phyloP scores from a whole-genome alignment of 805 yeast genomes.

The Teunomyces tritomae region DNA sequence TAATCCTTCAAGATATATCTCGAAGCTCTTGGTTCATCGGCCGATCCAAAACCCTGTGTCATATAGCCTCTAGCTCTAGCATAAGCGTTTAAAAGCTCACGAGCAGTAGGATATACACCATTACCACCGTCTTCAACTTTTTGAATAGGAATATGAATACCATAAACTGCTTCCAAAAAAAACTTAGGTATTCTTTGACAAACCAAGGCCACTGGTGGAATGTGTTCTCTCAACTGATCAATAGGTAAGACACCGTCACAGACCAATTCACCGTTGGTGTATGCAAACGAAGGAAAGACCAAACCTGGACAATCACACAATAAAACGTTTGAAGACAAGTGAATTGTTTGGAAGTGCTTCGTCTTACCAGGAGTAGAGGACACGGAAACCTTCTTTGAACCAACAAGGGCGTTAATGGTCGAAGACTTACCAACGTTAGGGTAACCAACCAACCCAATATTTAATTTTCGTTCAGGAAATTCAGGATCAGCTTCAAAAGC shows the following conservation, averaged over 20 bases:
- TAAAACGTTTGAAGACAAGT: conserved; percentile 75
- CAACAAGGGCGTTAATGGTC: conserved; percentile 95
- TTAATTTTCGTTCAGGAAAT: conserved; percentile 58
- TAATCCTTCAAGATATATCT: conserved; percentile 91
- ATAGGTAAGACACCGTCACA: conserved; percentile 99
- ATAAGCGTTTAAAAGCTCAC: conserved; percentile 84
- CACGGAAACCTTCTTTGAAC: conserved; percentile 96
- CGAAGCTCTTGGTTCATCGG: conserved; percentile 94
- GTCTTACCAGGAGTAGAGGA: conserved; percentile 99
- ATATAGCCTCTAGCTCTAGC: conserved; percentile 96
- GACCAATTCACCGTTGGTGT: conserved; percentile 92
- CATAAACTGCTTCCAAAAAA: conserved; percentile 87
- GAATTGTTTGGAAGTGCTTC: conserved; percentile 96
- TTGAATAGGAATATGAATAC: conserved; percentile 79
- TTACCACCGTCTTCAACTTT: conserved; percentile 84
- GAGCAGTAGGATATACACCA: conserved; percentile 78
- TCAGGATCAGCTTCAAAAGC: conserved; percentile 54
- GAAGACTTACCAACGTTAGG: conserved; percentile 95
- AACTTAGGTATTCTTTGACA: conserved; percentile 86
- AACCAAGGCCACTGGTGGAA: conserved; percentile 84
- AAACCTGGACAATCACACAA: conserved; percentile 99
- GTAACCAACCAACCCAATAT: conserved; percentile 95
- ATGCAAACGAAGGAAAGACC: conserved; percentile 96
- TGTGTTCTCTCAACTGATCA: conserved; percentile 90
- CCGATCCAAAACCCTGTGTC: conserved; percentile 96